Evolutionary conservation across 179 eudicot genomes (phyloP).

Genomic region (Corrigiola litoralis): DNA sequence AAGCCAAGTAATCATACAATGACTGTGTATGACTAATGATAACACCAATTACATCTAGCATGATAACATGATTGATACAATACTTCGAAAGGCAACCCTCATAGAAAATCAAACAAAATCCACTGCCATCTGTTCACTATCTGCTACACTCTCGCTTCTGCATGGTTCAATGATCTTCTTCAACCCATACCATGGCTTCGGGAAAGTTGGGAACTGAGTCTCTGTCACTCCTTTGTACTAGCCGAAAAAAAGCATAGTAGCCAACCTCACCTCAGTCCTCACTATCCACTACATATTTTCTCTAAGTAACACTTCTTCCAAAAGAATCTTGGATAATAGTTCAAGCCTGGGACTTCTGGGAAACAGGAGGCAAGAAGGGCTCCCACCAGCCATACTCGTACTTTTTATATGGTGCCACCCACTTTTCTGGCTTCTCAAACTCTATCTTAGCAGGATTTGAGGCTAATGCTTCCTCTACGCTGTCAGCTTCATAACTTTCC

Average conservation of each 20-base stretch:
- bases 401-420: slow-evolving; percentile 87
- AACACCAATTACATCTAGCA: not conserved
- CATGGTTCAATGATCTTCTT: not conserved
- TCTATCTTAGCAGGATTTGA: slow-evolving; percentile 57
- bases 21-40: too few species aligned
- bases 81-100: not conserved
- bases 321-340: not conserved
- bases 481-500: slow-evolving; percentile 78
- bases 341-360: slow-evolving; percentile 45
- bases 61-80: not conserved
- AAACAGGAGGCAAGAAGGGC: slow-evolving; percentile 59
- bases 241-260: not conserved
- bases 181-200: too few species aligned
- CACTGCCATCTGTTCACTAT: not conserved
- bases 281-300: not conserved
- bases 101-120: too few species aligned
- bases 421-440: slow-evolving; percentile 77
- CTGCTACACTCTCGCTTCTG: not conserved
- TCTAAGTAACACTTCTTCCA: not conserved
- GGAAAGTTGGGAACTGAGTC: not conserved
- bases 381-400: slow-evolving; percentile 96
- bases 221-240: not conserved
- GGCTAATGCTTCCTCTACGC: slow-evolving; percentile 79
- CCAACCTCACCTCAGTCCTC: not conserved
- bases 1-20: not conserved